These are phyloP conservation scores for Brassica hybrid DNA, from an alignment of 441 rosid genomes.

Conservation along the genomic window DNA sequence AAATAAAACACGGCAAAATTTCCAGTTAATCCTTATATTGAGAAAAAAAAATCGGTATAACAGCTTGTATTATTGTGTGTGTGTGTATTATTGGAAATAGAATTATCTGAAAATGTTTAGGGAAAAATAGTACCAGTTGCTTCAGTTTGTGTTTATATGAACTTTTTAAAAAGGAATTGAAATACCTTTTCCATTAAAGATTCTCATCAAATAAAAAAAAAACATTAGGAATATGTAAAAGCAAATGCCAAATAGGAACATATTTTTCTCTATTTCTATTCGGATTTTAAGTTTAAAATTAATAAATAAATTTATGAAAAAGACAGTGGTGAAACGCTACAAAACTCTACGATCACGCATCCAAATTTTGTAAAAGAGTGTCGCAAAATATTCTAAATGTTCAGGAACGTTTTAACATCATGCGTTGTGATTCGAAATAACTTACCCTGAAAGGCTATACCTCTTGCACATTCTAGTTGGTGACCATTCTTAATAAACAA, in stretches of 20 bases:
- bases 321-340: not conserved
- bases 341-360: constrained; percentile 4
- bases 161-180: not conserved
- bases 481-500: not conserved
- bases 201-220: not conserved
- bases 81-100: not conserved
- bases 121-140: not conserved
- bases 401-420: constrained; percentile 28
- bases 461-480: not conserved
- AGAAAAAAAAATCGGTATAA: not conserved
- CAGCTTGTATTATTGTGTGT: not conserved
- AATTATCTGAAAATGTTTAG: not conserved
- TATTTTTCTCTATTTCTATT: not conserved
- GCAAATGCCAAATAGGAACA: not conserved
- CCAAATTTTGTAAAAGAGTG: constrained; percentile 4
- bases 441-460: not conserved
- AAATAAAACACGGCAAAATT: not conserved
- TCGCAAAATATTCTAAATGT: not conserved
- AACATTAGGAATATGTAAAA: not conserved
- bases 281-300: not conserved
- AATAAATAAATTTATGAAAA: no score
- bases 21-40: not conserved
- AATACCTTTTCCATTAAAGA: not conserved
- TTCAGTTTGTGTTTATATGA: not conserved
- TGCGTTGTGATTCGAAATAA: not conserved